Conservation (phyloP, 2,329 filamentous ascomycete species). For the Atkinsonella texensis region DNA sequence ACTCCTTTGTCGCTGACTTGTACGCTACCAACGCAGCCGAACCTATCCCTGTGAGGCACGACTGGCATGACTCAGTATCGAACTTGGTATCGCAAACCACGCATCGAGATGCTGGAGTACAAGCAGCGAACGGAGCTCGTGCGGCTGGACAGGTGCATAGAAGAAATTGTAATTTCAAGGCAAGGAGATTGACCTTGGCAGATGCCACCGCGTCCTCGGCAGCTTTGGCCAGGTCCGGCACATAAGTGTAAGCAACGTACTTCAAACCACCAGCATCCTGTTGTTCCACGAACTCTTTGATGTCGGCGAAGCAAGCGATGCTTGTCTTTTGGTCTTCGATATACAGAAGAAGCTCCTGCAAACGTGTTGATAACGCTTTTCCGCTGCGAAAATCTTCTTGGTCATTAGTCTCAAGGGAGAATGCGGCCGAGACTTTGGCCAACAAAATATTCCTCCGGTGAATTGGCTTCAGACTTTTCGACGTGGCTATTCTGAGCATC, state of each 20-base stretch:
- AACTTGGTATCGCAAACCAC: constrained; percentile 13
- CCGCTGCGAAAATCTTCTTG: constrained; percentile 16
- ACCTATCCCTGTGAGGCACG: constrained; percentile 15
- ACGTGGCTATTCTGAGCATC: constrained; percentile 19
- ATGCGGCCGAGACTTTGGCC: constrained; percentile 25
- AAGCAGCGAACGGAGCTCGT: constrained; percentile 11
- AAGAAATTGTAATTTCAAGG: constrained; percentile 33
- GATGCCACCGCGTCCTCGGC: constrained; percentile 12
- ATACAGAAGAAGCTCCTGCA: constrained; percentile 24
- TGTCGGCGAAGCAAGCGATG: constrained; percentile 34
- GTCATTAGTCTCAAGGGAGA: constrained; percentile 20
- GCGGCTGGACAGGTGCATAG: constrained; percentile 25
- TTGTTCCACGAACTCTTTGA: constrained; percentile 31
- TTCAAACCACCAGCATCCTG: constrained; percentile 29
- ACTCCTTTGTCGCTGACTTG: constrained; percentile 3
- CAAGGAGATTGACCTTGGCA: constrained; percentile 21
- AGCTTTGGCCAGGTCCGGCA: constrained; percentile 20
- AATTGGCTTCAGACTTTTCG: constrained; percentile 21
- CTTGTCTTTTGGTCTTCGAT: constrained; percentile 23
- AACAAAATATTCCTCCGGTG: constrained; percentile 27
- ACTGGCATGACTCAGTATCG: constrained; percentile 9
- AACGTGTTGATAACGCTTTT: constrained; percentile 18
- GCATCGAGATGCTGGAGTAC: constrained; percentile 14
- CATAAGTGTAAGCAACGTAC: constrained; percentile 25
- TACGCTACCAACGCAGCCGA: constrained; percentile 12